Evolutionary conservation across 192 early-diverging fungal genomes (phyloP).

Genomic region (Chytriomyces hyalinus): DNA sequence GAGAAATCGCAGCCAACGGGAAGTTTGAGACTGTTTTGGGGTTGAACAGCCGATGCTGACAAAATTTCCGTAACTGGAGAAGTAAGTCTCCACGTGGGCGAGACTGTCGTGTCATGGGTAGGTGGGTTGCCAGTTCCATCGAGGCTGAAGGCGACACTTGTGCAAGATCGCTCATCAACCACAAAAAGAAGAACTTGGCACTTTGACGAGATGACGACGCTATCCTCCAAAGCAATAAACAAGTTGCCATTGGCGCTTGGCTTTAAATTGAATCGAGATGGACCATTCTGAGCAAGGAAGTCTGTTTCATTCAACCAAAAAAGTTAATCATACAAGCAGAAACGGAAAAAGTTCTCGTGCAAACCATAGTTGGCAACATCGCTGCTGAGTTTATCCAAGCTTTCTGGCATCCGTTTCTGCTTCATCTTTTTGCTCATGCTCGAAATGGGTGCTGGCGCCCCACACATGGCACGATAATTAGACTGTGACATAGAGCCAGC

Average conservation of each 20-base stretch:
- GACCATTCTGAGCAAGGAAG: conserved; percentile 24
- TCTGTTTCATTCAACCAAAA: conserved; percentile 1
- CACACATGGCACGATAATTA: neutral
- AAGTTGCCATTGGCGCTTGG: conserved; percentile 2
- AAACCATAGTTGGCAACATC: conserved; percentile 32
- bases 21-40: neutral
- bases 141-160: neutral
- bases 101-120: conserved; percentile 8
- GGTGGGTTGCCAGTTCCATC: neutral
- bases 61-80: conserved; percentile 19
- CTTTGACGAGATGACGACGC: neutral
- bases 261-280: conserved; percentile 28
- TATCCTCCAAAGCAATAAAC: conserved; percentile 15
- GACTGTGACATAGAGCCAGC: too few relatives aligned
- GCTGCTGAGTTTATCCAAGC: neutral
- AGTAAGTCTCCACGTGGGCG: conserved; percentile 11
- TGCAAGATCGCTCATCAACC: neutral
- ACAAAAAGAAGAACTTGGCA: conserved; percentile 24
- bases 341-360: neutral
- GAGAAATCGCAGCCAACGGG: conserved; percentile 18
- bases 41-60: neutral
- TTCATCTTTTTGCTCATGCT: neutral
- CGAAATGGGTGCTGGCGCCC: neutral
- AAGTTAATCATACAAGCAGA: conserved; percentile 4
- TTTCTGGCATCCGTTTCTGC: neutral